Evolutionary conservation across 2,329 filamentous ascomycete genomes (phyloP).

Genomic region (Colletotrichum euphorbiae): DNA sequence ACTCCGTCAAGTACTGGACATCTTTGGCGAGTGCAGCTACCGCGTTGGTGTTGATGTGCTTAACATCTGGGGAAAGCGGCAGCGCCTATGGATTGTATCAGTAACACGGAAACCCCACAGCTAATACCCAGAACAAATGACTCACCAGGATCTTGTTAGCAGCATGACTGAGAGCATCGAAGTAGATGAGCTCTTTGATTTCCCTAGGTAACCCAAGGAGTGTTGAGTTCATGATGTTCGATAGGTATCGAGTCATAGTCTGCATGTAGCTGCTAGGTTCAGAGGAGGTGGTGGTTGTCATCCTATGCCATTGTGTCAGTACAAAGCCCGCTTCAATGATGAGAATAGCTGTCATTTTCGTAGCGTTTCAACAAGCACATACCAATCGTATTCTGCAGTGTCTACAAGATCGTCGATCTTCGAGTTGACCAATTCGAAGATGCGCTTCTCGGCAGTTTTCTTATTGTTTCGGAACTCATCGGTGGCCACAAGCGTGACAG

Average conservation of each 20-base stretch:
- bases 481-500: constrained; percentile 84
- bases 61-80: constrained; percentile 82
- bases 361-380: constrained; percentile 33
- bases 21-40: constrained; percentile 85
- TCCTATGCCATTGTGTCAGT: constrained; percentile 53
- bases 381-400: constrained; percentile 97
- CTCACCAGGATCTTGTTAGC: constrained; percentile 83
- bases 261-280: constrained; percentile 96
- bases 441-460: constrained; percentile 95
- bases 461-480: constrained; percentile 90
- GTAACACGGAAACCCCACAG: background rate
- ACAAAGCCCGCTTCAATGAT: background rate
- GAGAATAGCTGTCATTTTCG: background rate
- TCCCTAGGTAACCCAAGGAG: constrained; percentile 92
- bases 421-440: constrained; percentile 97
- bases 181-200: constrained; percentile 98
- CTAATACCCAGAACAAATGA: constrained; percentile 3
- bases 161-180: constrained; percentile 92
- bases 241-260: constrained; percentile 90
- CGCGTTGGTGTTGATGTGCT: constrained; percentile 87
- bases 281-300: constrained; percentile 66
- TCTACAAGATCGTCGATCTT: constrained; percentile 99
- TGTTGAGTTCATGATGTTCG: constrained; percentile 96
- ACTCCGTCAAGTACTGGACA: constrained; percentile 84
- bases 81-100: constrained; percentile 64